Base-by-base conservation (phyloP, 352 stramenopile genomes). In the Phytopythium mirpurense region DNA sequence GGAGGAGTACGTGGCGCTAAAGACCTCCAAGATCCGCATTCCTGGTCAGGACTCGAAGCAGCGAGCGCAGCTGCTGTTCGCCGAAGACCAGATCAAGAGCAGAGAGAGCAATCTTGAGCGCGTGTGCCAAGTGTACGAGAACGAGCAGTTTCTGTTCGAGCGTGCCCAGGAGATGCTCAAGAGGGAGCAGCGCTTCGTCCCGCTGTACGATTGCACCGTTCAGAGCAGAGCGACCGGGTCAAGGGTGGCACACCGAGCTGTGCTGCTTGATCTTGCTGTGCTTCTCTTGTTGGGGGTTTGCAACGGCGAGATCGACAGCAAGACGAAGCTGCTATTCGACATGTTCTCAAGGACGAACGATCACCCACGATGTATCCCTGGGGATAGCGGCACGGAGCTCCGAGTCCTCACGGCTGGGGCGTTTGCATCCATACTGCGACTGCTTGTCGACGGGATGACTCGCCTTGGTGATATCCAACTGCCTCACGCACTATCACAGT, bases 281-380 rank as follows among this genome's bases (percentile, higher is more conserved):
- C 63, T 72, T 0, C 35, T 93, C 21, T 52, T 96, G 1, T 34
- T 93, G 21, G 75, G 85, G 1, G 27, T 79, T 29, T 70, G 68
- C 11, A 67, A 44, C 7, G 74, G 74, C 31, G 51, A 58, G 7
- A 31, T 96, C 14, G 53, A 56, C 5, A 70, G 78, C 21, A 95
- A 93, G 54, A 71, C 95, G 21, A 63, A 61, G 11, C 90, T 95
- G 40, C 26, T 95, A 2, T 90, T 95, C 52, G 47, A 74, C 2
- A 70, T 95, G 38, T 96, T 92, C 49, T 59, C 46, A 34, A 49
- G 38, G 12, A 65, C 41, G 50, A 70, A 18, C 27, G 53, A 48
- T 24, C 57, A 29, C 49, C 26, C 34, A 19, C 47, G 48, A 9
- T 21, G 41, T 43, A n/a, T 24, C 19, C 12, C 45, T 21, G 5